Evolutionary conservation across 2,329 filamentous ascomycete species (phyloP), one percentile per base, ranked within the genome.

Genomic region (Torrubiellomyces zombiae): DNA sequence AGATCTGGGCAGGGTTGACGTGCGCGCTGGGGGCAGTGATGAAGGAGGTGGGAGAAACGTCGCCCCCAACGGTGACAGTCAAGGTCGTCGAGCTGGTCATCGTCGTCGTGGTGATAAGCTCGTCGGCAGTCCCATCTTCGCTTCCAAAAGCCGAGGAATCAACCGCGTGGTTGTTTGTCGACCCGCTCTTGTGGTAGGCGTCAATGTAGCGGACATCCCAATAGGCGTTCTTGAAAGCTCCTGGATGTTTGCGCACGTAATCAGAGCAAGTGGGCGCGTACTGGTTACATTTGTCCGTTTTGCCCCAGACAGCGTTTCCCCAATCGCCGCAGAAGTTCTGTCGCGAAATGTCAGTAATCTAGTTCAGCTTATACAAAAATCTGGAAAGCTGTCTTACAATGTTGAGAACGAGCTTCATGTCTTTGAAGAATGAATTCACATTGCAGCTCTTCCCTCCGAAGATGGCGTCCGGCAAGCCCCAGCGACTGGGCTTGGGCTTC

Each of bases 291-390:
- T 49, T 41, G 10, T 55, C 50, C 9, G 42, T 36, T 4, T 36
- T 36, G 11, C 43, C 45, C 60, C 60, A 64, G 10, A 50, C 40
- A 5, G 44, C 45, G 20, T 47, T 71, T 1, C 75, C 77, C 60
- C 76, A 85, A 38, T 75, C 68, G 14, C 80, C 80, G 41, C 81
- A 89, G 44, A 89, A 81, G 25, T 78, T 59, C 57, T 62, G n/a
- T 9, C 10, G 7, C 12, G 5, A n/a, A n/a, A n/a, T n/a, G n/a
- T n/a, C n/a, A n/a, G n/a, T n/a, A n/a, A n/a, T n/a, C n/a, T n/a
- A n/a, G n/a, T n/a, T n/a, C n/a, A n/a, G n/a, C n/a, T n/a, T n/a
- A n/a, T n/a, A n/a, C n/a, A n/a, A n/a, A n/a, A n/a, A n/a, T n/a
- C n/a, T n/a, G n/a, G n/a, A n/a, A n/a, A n/a, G n/a, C n/a, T n/a